phyloP scores from a whole-genome alignment of 768 basidiomycete genomes.

The Boletus fagicola region DNA sequence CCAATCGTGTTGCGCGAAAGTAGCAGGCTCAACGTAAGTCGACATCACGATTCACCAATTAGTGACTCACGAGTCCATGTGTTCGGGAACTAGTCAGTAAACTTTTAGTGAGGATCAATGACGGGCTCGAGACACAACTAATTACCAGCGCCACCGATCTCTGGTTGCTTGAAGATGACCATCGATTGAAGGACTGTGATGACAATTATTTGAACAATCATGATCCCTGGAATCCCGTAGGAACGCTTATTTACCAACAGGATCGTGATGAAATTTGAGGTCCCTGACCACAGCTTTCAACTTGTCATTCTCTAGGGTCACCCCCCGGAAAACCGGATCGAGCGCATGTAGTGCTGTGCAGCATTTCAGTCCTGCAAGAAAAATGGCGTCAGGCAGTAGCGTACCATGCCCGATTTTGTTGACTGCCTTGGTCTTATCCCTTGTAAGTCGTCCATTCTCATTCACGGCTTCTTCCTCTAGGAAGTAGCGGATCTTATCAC shows the following conservation, averaged over 20 bases:
- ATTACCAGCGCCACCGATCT: constrained; percentile 89
- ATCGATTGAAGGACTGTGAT: constrained; percentile 80
- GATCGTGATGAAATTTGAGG: constrained; percentile 80
- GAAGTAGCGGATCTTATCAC: constrained; percentile 95
- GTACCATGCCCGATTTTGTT: constrained; percentile 95
- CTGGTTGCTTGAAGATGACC: constrained; percentile 93
- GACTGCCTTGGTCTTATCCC: constrained; percentile 73
- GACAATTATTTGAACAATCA: neutral
- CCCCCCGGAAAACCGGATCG: constrained; percentile 75
- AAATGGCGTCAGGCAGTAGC: neutral
- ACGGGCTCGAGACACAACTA: neutral
- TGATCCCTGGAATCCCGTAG: neutral
- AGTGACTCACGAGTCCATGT: constrained; percentile 84
- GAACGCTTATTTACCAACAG: constrained; percentile 55
- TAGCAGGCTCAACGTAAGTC: neutral
- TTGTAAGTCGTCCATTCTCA: constrained; percentile 61
- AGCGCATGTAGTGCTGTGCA: constrained; percentile 75
- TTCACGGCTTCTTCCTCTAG: constrained; percentile 87
- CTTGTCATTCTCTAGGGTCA: constrained; percentile 76
- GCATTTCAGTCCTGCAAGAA: constrained; percentile 1
- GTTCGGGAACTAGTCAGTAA: constrained; percentile 65
- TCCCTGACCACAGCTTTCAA: constrained; percentile 71
- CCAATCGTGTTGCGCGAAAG: neutral
- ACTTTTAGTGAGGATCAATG: neutral
- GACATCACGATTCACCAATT: neutral